These are phyloP conservation scores for Cadophora luteo-olivacea DNA, from an alignment of 2,329 filamentous ascomycete species.

Conservation along the genomic window DNA sequence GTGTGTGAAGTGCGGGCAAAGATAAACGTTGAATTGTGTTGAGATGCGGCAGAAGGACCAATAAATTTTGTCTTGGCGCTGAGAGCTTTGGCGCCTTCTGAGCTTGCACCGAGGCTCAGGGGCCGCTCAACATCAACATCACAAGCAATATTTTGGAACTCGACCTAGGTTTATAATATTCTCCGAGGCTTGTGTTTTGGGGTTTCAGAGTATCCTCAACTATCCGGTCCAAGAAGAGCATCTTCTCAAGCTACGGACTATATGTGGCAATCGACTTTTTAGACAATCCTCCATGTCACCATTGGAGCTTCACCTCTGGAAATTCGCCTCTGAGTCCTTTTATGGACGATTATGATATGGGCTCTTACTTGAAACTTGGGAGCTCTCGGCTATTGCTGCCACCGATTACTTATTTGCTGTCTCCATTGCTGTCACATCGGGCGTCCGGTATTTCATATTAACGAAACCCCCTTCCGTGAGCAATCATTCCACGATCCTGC, in stretches of 20 bases:
- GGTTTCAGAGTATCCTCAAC: neutral
- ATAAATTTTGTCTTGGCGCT: slow-evolving; percentile 1
- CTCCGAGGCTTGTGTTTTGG: neutral
- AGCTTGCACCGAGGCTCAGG: neutral
- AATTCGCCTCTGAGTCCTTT: too few relatives aligned
- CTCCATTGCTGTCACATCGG: neutral
- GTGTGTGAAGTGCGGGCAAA: neutral
- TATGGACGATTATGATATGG: too few relatives aligned
- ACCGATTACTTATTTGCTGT: neutral
- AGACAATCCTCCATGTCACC: too few relatives aligned
- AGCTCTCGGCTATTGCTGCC: too few relatives aligned
- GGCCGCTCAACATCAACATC: neutral
- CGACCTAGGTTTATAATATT: neutral
- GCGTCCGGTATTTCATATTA: neutral
- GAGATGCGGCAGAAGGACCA: neutral
- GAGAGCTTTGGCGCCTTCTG: slow-evolving; percentile 1
- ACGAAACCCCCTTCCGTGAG: neutral
- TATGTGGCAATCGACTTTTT: too few relatives aligned
- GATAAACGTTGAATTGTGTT: slow-evolving; percentile 6
- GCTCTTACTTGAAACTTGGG: too few relatives aligned
- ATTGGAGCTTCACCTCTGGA: too few relatives aligned
- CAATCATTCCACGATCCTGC: neutral
- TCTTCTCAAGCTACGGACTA: too few relatives aligned
- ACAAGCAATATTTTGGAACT: neutral
- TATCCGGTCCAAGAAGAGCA: neutral